Conservation (phyloP, 805 yeast genomes). For the Saturnispora silvae region DNA sequence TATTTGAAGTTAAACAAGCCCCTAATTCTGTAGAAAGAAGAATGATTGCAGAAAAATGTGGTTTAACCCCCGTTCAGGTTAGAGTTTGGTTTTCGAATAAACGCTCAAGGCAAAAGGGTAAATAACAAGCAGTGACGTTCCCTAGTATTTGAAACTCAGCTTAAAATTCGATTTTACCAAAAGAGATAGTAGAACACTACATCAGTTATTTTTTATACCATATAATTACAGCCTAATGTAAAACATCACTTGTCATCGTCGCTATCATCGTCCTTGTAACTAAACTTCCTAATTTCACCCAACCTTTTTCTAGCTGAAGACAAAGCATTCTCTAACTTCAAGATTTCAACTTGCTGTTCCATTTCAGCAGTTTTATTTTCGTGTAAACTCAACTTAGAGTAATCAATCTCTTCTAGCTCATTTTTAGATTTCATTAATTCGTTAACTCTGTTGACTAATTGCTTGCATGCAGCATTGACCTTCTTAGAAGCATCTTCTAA, state of each 20-base stretch:
- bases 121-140: too few species aligned
- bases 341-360: conserved; percentile 88
- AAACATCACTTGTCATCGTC: conserved; percentile 36
- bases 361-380: conserved; percentile 79
- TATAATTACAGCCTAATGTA: too few species aligned
- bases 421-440: conserved; percentile 21
- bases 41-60: conserved; percentile 9
- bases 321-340: conserved; percentile 70
- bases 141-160: too few species aligned
- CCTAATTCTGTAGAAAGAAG: conserved; percentile 13
- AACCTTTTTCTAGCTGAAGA: conserved; percentile 64
- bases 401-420: conserved; percentile 41
- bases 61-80: conserved; percentile 9
- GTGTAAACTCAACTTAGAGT: conserved; percentile 55
- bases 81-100: conserved; percentile 15
- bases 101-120: conserved; percentile 8
- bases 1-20: conserved; percentile 6
- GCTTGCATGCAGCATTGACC: conserved; percentile 68
- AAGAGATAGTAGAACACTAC: too few species aligned
- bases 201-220: too few species aligned
- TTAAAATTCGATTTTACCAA: too few species aligned
- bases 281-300: conserved; percentile 74
- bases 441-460: conserved; percentile 54
- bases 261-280: conserved; percentile 52
- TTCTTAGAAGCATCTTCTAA: conserved; percentile 58